phyloP scores from a whole-genome alignment of 768 basidiomycete genomes.

The Amanita pallidorosea region DNA sequence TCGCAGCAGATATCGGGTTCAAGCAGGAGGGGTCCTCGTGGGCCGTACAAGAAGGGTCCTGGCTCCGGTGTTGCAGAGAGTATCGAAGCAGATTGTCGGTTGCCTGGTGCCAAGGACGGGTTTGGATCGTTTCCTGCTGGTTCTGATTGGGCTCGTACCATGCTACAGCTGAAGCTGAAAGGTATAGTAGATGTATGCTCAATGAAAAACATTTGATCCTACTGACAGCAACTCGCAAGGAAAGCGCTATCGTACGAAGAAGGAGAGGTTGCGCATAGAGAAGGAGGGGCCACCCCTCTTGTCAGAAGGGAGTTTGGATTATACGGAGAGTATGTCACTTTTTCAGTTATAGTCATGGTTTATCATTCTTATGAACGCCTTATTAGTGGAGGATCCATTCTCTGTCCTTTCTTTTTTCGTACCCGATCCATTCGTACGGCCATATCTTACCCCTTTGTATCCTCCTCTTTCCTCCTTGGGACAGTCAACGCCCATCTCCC shows the following conservation, averaged over 20 bases:
- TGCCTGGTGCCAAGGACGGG: slow-evolving; percentile 72
- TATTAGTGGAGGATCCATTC: slow-evolving; percentile 75
- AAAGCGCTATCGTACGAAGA: slow-evolving; percentile 73
- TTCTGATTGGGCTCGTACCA: slow-evolving; percentile 61
- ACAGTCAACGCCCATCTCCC: slow-evolving; percentile 14
- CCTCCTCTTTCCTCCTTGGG: slow-evolving; percentile 22
- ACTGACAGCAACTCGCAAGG: slow-evolving; percentile 25
- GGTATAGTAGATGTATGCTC: slow-evolving; percentile 25
- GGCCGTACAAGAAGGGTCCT: slow-evolving; percentile 38
- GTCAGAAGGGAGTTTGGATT: slow-evolving; percentile 74
- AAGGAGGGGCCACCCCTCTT: slow-evolving; percentile 61
- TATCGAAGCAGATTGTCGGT: slow-evolving; percentile 58
- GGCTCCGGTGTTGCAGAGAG: slow-evolving; percentile 26
- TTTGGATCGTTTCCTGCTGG: slow-evolving; percentile 61
- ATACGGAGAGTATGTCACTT: slow-evolving; percentile 45
- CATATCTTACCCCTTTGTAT: slow-evolving; percentile 47
- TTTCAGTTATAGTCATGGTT: background rate
- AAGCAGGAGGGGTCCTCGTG: slow-evolving; percentile 35
- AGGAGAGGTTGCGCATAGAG: slow-evolving; percentile 68
- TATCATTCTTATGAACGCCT: background rate
- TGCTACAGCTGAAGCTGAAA: slow-evolving; percentile 68
- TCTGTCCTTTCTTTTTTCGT: slow-evolving; percentile 52
- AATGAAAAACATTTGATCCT: background rate
- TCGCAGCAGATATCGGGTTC: slow-evolving; percentile 28
- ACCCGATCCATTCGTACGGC: slow-evolving; percentile 45